A percentile compares a stretch with the other conserved stretches of the same genome.
These are phyloP conservation scores for Zymoseptoria brevis DNA, from an alignment of 2,329 filamentous ascomycete species.

Conservation along the genomic window DNA sequence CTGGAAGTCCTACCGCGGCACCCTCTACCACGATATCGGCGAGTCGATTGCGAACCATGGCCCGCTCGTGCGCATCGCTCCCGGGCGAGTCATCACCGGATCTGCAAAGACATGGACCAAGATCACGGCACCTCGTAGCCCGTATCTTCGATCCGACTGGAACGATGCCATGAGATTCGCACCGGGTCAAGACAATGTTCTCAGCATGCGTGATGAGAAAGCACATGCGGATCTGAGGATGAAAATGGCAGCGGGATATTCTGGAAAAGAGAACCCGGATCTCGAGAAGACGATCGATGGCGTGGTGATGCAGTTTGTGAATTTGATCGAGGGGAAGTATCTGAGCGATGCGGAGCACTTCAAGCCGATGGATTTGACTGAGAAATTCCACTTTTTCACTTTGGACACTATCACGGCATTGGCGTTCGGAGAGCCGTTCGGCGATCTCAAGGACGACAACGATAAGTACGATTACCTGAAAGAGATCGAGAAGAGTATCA, in stretches of 20 bases:
- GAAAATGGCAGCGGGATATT: constrained; percentile 7
- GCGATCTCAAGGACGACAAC: constrained; percentile 4
- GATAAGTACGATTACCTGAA: constrained; percentile 5
- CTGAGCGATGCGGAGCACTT: background rate
- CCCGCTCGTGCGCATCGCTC: constrained; percentile 3
- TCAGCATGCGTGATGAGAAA: constrained; percentile 5
- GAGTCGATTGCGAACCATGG: constrained; percentile 2
- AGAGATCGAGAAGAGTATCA: constrained; percentile 7
- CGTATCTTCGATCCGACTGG: background rate
- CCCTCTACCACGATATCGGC: background rate
- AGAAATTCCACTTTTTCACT: constrained; percentile 4
- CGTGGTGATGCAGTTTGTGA: constrained; percentile 1
- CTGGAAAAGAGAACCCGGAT: constrained; percentile 6
- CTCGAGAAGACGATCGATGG: constrained; percentile 5
- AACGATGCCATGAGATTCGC: constrained; percentile 6
- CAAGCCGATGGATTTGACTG: constrained; percentile 6
- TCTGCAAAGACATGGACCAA: constrained; percentile 3
- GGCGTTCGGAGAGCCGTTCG: constrained; percentile 6
- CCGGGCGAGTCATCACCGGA: constrained; percentile 2
- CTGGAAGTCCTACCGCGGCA: background rate
- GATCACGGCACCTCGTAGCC: background rate
- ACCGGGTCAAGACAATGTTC: constrained; percentile 5
- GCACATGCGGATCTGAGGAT: background rate
- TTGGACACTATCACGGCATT: constrained; percentile 8
- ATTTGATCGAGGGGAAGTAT: constrained; percentile 1